Conservation (phyloP, 306 rosid species). For the Lathyrus oleraceus region DNA sequence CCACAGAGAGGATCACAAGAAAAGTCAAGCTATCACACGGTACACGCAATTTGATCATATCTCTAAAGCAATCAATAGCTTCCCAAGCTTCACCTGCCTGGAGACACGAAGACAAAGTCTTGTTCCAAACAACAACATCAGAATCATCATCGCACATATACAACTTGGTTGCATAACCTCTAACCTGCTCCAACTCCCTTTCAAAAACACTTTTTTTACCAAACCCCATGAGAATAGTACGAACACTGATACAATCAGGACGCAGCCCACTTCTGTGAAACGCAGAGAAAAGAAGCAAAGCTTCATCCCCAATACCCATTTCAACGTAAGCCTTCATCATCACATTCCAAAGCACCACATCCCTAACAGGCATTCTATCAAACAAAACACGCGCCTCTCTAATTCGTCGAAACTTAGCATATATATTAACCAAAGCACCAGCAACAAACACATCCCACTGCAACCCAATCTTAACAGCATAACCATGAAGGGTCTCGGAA, state of each 20-base stretch:
- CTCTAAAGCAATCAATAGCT: constrained; percentile 55
- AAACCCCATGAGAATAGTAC: constrained; percentile 52
- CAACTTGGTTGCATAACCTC: constrained; percentile 58
- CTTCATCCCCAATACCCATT: constrained; percentile 47
- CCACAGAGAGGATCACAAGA: constrained; percentile 54
- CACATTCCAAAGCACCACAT: constrained; percentile 73
- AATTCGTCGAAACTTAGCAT: constrained; percentile 51
- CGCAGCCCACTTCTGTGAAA: constrained; percentile 62
- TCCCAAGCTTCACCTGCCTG: constrained; percentile 55
- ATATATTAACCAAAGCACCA: constrained; percentile 73
- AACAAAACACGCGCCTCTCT: constrained; percentile 67
- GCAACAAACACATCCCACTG: constrained; percentile 66
- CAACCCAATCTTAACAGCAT: constrained; percentile 68
- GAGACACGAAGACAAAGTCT: constrained; percentile 49
- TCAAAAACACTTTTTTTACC: constrained; percentile 40
- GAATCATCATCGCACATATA: constrained; percentile 35
- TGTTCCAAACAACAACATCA: constrained; percentile 64
- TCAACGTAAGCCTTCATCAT: constrained; percentile 77
- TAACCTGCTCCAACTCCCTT: constrained; percentile 60
- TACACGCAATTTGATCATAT: constrained; percentile 48
- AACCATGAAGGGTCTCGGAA: constrained; percentile 69
- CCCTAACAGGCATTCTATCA: constrained; percentile 66
- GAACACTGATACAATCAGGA: constrained; percentile 53
- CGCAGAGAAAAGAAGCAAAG: constrained; percentile 49
- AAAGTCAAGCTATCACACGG: constrained; percentile 55